Conservation (phyloP, 495 filamentous ascomycete genomes). For the Saxophila tyrrhenica region DNA sequence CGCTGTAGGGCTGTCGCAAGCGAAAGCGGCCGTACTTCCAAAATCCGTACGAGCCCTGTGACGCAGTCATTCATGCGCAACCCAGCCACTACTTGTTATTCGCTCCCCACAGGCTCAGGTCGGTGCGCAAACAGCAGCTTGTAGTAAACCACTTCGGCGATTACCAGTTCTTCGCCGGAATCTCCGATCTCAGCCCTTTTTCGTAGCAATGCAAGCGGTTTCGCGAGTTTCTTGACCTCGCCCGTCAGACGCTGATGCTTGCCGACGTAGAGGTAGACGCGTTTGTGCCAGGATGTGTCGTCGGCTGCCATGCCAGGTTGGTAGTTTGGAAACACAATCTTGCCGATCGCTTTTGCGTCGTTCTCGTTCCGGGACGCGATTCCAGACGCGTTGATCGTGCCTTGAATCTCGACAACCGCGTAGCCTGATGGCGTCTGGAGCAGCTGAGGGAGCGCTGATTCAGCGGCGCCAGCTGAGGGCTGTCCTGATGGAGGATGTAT, state of each 20-base stretch:
- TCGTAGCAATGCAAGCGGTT: slow-evolving; percentile 67
- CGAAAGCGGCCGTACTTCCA: not conserved
- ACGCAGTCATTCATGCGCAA: too few species aligned
- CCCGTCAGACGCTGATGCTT: slow-evolving; percentile 81
- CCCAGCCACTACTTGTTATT: too few species aligned
- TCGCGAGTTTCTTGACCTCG: slow-evolving; percentile 74
- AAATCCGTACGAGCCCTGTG: too few species aligned
- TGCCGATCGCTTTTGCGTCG: slow-evolving; percentile 43
- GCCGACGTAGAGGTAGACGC: slow-evolving; percentile 77
- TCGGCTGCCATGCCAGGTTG: slow-evolving; percentile 34
- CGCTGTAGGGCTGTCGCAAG: too few species aligned
- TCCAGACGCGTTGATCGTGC: slow-evolving; percentile 50
- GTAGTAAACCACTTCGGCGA: slow-evolving; percentile 78
- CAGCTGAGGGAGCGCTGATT: slow-evolving; percentile 63
- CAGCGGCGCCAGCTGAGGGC: slow-evolving; percentile 10
- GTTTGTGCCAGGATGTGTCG: slow-evolving; percentile 69
- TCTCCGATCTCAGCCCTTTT: slow-evolving; percentile 23
- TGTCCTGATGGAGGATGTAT: slow-evolving; percentile 23
- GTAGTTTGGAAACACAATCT: slow-evolving; percentile 68
- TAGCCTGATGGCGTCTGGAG: slow-evolving; percentile 73
- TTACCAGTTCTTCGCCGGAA: slow-evolving; percentile 45
- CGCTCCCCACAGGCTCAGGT: slow-evolving; percentile 67
- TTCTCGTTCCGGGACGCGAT: slow-evolving; percentile 12
- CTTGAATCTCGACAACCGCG: slow-evolving; percentile 84
- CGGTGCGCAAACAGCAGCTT: slow-evolving; percentile 80